Evolutionary conservation across 352 stramenopile species (phyloP).

Genomic region (Pythium myriotylum): DNA sequence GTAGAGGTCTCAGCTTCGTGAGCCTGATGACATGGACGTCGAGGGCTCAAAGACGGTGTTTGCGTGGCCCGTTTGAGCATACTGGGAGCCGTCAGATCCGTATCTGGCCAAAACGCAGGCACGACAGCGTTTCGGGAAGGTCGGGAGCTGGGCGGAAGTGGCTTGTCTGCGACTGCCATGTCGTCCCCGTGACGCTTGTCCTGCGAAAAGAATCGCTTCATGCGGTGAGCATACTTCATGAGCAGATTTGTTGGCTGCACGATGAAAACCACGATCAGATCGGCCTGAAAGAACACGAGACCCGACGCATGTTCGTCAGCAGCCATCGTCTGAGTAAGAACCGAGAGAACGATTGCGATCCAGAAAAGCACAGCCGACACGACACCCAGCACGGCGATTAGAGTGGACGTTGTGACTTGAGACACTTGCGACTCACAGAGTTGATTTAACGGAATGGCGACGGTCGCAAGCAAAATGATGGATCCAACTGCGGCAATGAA

Average conservation of each 20-base stretch:
- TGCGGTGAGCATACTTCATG: neutral
- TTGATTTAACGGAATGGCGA: neutral
- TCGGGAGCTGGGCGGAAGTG: neutral
- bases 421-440: neutral
- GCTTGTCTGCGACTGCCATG: too few relatives aligned
- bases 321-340: conserved; percentile 10
- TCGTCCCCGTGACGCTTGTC: neutral
- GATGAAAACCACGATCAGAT: conserved; percentile 17
- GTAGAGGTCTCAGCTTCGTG: too few relatives aligned
- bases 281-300: conserved; percentile 24
- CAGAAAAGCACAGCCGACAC: neutral
- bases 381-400: neutral
- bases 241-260: neutral
- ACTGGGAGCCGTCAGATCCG: too few relatives aligned
- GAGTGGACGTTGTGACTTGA: neutral
- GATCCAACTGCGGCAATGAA: neutral
- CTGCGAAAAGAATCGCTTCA: neutral
- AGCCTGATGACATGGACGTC: too few relatives aligned
- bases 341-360: conserved; percentile 9
- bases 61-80: too few relatives aligned
- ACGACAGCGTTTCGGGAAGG: neutral
- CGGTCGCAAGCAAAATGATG: neutral
- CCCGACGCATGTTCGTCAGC: conserved; percentile 8
- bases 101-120: conserved; percentile 9
- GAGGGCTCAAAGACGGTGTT: too few relatives aligned